Evolutionary conservation across 2,329 filamentous ascomycete genomes (phyloP), one percentile per base, ranked within the genome.

Genomic region (Xylariomycetidae sp.): DNA sequence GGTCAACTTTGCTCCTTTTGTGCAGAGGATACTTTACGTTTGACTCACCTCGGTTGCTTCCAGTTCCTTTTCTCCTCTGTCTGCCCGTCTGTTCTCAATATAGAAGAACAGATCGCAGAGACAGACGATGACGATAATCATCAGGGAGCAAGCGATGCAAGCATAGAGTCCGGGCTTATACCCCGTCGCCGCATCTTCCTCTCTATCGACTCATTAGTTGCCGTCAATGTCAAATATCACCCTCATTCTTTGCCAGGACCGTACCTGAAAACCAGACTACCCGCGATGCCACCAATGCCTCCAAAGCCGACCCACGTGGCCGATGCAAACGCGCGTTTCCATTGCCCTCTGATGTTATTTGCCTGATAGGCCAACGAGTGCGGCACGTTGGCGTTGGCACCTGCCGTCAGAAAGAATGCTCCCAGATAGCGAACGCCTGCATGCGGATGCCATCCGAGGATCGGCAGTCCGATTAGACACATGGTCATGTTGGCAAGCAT

Each of bases 331-430:
- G 86, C 86, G 30, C 88, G 77, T 65, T 90, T 94, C 85, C 86
- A 94, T 62, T 92, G 86, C 0, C 86, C 87, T 33, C 85, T 80
- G 51, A 94, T 82, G 60, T 94, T 94, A 63, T 90, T 92, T 26
- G 85, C 85, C 63, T 90, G 86, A 63, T 87, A 92, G 0, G 85
- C 74, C 66, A 94, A 77, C 28, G 77, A 69, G 2, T 78, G 70
- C 0, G 88, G 87, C 4, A 90, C 69, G 54, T 92, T 92, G 44
- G 80, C 74, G 58, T 88, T 88, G 43, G 81, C 79, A 6, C 84
- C 86, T 1, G 83, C 82, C 0, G 83, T 82, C n/a, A 78, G 72
- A 30, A 89, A 63, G 63, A 89, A 89, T 37, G 87, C 72, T 34
- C 84, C 85, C 41, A 86, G 79, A 59, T 87, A 88, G 27, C 82